These are phyloP conservation scores for Solanum medicagineum DNA, from an alignment of 257 asterid species.

Conservation along the genomic window DNA sequence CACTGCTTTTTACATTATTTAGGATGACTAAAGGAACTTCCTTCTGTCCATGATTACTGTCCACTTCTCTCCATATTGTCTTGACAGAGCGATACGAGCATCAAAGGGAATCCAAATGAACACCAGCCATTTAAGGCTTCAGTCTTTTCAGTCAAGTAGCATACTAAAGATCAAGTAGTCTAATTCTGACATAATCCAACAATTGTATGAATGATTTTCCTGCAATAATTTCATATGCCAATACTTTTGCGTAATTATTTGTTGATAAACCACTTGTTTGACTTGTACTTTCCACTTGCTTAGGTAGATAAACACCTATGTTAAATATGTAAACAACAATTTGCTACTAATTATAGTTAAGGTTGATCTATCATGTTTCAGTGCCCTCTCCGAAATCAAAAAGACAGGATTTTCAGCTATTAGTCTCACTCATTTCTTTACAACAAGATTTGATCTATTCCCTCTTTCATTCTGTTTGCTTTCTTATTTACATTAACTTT, in stretches of 20 bases:
- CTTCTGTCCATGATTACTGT: neutral
- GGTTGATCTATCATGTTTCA: constrained; percentile 19
- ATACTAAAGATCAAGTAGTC: neutral
- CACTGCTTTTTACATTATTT: neutral
- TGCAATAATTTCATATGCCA: neutral
- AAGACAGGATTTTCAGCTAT: constrained; percentile 89
- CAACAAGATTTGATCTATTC: constrained; percentile 73
- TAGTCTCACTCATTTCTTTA: constrained; percentile 83
- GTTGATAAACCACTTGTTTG: neutral
- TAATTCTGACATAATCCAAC: neutral
- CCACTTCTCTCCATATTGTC: neutral
- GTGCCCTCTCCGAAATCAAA: constrained; percentile 79
- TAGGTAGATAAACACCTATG: neutral
- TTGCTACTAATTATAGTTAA: constrained; percentile 1
- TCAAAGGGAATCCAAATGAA: neutral
- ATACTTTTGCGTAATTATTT: neutral
- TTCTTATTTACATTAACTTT: neutral
- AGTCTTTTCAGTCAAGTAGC: neutral
- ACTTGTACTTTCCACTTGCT: neutral
- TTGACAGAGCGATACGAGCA: neutral
- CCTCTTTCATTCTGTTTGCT: neutral
- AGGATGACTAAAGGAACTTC: neutral
- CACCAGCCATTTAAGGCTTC: neutral
- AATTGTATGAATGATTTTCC: neutral
- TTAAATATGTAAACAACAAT: neutral